Conservation (phyloP, 192 early-diverging fungal species). For the Diversispora eburnea region DNA sequence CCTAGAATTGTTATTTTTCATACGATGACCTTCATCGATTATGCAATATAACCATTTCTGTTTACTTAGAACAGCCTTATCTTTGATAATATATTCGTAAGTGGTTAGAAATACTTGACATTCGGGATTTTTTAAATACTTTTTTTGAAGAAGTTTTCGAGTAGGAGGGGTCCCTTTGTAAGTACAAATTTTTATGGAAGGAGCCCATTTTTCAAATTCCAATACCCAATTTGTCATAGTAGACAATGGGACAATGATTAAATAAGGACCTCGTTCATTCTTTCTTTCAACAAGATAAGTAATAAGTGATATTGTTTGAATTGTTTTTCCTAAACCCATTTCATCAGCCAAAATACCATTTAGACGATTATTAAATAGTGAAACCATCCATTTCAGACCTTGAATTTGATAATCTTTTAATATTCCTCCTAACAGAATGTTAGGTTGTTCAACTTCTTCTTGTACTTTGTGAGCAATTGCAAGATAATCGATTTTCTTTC, state of each 20-base stretch:
- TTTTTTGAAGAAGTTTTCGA: conserved; percentile 65
- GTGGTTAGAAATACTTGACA: conserved; percentile 97
- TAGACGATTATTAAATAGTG: conserved; percentile 95
- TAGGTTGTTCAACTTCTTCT: conserved; percentile 80
- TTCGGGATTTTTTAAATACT: conserved; percentile 65
- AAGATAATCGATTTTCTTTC: conserved; percentile 75
- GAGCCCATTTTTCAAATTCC: conserved; percentile 99
- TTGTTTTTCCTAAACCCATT: conserved; percentile 86
- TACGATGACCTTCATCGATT: conserved; percentile 98
- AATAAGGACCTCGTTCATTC: conserved; percentile 87
- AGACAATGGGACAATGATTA: conserved; percentile 95
- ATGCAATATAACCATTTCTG: conserved; percentile 98
- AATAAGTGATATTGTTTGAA: conserved; percentile 95
- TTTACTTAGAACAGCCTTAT: conserved; percentile 79
- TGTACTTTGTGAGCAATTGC: conserved; percentile 79
- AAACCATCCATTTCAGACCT: conserved; percentile 99
- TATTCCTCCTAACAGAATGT: conserved; percentile 81
- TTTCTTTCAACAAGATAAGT: conserved; percentile 97
- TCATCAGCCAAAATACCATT: conserved; percentile 98
- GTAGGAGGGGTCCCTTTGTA: conserved; percentile 85
- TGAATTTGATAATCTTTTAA: conserved; percentile 97
- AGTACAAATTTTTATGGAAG: conserved; percentile 77
- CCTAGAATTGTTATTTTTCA: conserved; percentile 94
- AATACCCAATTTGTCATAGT: conserved; percentile 95
- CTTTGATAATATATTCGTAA: conserved; percentile 95